phyloP scores from a whole-genome alignment of 495 filamentous ascomycete genomes.

The Aspergillus ostianus region DNA sequence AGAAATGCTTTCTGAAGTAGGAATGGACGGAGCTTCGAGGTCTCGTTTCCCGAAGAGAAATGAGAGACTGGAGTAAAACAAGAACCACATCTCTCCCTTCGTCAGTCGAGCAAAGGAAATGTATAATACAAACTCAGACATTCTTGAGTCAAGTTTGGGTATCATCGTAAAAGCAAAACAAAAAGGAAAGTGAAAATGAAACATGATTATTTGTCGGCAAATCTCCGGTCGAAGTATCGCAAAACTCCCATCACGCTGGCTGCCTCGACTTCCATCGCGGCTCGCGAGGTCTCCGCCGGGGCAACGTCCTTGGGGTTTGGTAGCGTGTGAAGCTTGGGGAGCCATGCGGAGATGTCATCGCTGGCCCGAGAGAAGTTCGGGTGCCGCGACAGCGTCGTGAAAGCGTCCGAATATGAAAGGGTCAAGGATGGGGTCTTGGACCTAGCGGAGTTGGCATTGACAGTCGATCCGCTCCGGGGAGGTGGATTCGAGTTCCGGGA shows the following conservation, averaged over 20 bases:
- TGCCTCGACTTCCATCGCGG: constrained; percentile 77
- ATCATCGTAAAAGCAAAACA: constrained; percentile 34
- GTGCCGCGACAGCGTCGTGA: constrained; percentile 77
- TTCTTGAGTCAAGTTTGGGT: constrained; percentile 40
- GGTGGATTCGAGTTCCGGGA: constrained; percentile 21
- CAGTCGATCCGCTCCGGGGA: constrained; percentile 2
- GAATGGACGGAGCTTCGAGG: too few relatives aligned
- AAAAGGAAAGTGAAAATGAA: constrained; percentile 17
- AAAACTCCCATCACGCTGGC: constrained; percentile 85
- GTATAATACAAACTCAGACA: constrained; percentile 37
- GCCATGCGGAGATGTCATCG: constrained; percentile 70
- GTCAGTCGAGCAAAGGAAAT: not conserved
- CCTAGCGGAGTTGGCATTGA: constrained; percentile 4
- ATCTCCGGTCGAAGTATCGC: constrained; percentile 78
- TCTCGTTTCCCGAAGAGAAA: not conserved
- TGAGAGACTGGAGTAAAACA: not conserved
- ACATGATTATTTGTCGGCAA: constrained; percentile 47
- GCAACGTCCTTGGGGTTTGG: constrained; percentile 41
- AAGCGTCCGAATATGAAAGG: constrained; percentile 73
- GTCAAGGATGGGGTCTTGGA: constrained; percentile 35
- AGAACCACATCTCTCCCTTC: not conserved
- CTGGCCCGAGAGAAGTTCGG: constrained; percentile 74
- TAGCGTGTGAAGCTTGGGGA: constrained; percentile 68
- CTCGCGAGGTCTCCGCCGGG: constrained; percentile 34
- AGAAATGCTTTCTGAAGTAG: too few relatives aligned